Percentiles rank a stretch among this genome's conserved stretches.
phyloP scores from a whole-genome alignment of 225 moss, liverwort and hornwort genomes.

The Pleurozium schreberi region DNA sequence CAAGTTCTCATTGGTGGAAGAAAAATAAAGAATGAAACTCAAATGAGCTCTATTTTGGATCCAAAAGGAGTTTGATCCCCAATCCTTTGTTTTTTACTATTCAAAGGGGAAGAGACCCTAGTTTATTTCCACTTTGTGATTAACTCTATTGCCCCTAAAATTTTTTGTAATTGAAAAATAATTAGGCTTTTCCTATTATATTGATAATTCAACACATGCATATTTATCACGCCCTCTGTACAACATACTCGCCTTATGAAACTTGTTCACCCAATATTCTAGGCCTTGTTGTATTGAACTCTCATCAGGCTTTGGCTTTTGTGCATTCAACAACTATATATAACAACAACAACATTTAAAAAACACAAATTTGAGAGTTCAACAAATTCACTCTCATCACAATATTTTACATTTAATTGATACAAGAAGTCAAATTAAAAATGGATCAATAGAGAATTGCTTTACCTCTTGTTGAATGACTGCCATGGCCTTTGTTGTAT shows the following conservation, averaged over 20 bases:
- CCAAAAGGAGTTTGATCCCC: neutral
- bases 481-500: conserved; percentile 22
- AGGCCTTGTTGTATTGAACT: conserved; percentile 30
- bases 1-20: neutral
- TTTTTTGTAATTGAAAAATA: neutral
- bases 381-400: neutral
- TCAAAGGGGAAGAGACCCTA: rapidly evolving
- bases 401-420: neutral
- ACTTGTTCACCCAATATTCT: conserved; percentile 76
- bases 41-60: neutral
- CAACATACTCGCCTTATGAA: conserved; percentile 50
- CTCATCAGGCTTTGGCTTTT: conserved; percentile 18
- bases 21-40: neutral
- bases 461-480: conserved; percentile 31
- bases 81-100: neutral
- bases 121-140: neutral
- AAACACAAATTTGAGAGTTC: neutral
- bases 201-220: neutral
- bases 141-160: neutral
- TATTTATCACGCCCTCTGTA: neutral
- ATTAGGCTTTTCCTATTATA: neutral
- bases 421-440: neutral
- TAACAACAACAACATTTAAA: neutral
- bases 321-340: conserved; percentile 6
- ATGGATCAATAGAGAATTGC: neutral